These are phyloP conservation scores for Roridomyces roridus DNA, from an alignment of 768 basidiomycete genomes.

Conservation along the genomic window DNA sequence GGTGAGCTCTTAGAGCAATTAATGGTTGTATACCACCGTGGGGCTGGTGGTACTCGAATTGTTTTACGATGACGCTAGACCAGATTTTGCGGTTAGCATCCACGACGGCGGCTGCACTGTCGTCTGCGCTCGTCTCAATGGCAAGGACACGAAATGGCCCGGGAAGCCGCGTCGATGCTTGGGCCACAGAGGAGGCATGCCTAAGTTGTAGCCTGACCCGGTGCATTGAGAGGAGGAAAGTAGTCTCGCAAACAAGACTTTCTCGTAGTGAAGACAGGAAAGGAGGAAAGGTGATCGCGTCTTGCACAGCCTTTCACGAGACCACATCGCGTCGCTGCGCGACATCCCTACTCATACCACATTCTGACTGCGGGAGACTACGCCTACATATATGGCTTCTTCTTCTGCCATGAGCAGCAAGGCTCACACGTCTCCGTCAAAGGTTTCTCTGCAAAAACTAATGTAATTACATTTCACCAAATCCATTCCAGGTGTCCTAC, in stretches of 20 bases:
- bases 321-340: background rate
- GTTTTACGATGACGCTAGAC: slow-evolving; percentile 88
- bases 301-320: no score
- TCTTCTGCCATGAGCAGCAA: slow-evolving; percentile 42
- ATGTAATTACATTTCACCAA: background rate
- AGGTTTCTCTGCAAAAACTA: slow-evolving; percentile 38
- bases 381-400: slow-evolving; percentile 36
- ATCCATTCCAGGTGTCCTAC: slow-evolving; percentile 52
- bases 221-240: no score
- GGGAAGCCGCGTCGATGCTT: no score
- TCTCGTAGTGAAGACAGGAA: no score
- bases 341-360: background rate
- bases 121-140: slow-evolving; percentile 91
- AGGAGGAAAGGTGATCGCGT: no score
- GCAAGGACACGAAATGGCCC: slow-evolving; percentile 69
- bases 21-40: slow-evolving; percentile 81
- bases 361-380: background rate
- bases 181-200: no score
- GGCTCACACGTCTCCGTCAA: slow-evolving; percentile 58
- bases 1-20: slow-evolving; percentile 80
- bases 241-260: no score
- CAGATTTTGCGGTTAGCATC: slow-evolving; percentile 70
- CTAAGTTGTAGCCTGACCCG: no score
- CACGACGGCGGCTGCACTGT: slow-evolving; percentile 91
- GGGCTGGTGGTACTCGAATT: slow-evolving; percentile 67